Evolutionary conservation across 192 early-diverging fungal genomes (phyloP), one percentile per base, ranked within the genome.

Genomic region (Entomortierella chlamydospora): DNA sequence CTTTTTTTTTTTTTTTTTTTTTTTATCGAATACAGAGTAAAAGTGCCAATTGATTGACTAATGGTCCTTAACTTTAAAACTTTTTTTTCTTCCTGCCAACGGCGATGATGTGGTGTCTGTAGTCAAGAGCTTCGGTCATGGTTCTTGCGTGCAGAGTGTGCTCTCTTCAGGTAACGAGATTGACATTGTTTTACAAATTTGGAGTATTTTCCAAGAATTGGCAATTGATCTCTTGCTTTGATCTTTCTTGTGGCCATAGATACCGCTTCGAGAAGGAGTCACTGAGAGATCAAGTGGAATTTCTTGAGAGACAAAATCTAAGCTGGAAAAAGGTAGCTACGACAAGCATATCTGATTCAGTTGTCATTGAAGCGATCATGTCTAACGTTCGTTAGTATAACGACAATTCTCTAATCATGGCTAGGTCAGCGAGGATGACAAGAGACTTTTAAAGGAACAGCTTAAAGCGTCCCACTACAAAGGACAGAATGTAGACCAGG

Each of bases 101-200:
- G 25, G 57, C 26, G 47, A 17, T 31, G 2, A 4, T 17, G 4
- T 20, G 12, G 15, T 47, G 15, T 47, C 25, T 34, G 31, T 63
- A 91, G 90, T 39, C 92, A 92, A 55, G 90, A 92, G 26, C 86
- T 92, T 57, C 87, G 92, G 56, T 70, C 69, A 23, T 95, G 93
- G 94, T 93, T 95, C 56, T 68, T 93, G 67, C 87, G 91, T 58
- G 87, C 92, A 57, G 93, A 94, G 62, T 72, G 82, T 57, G 85
- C 82, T 13, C 84, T 95, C 45, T 92, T 95, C 81, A 84, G 70
- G 83, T 86, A 83, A 55, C 51, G 12, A 10, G 2, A 10, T 23
- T 54, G 23, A 10, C 26, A 3, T n/a, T n/a, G n/a, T n/a, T n/a
- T n/a, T n/a, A n/a, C n/a, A n/a, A n/a, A n/a, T n/a, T n/a, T n/a